Evolutionary conservation across 495 filamentous ascomycete genomes (phyloP), one percentile per base, ranked within the genome.

Genomic region (Penicillium odoratum): DNA sequence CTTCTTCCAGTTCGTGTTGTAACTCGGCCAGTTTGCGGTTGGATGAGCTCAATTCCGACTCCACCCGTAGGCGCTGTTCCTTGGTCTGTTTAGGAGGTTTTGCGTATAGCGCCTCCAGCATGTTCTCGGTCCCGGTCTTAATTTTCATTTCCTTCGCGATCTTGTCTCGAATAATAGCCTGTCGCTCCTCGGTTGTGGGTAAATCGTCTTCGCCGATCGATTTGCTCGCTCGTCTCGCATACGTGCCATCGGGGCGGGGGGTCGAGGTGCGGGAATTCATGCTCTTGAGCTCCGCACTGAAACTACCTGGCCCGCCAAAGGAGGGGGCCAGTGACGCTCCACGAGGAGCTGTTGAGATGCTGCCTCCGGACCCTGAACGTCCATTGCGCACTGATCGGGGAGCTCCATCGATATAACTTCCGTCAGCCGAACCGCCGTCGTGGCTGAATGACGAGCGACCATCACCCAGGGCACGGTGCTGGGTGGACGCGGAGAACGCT

Each of bases 21-120:
- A 98, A 72, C 67, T 95, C 86, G 53, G 86, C 89, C 60, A 98
- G 89, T 69, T 93, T 92, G 63, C 84, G 81, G 67, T 96, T 98
- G n/a, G 92, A 93, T 26, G 89, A 85, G 69, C 85, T 93, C 54
- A 98, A 81, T 75, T 98, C 93, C 51, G 87, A 87, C 74, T 98
- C 95, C 7, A 97, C 93, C 65, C 85, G 81, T 51, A 85, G 78
- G 53, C 92, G 84, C 70, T 97, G 95, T 48, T 97, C 92, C 65
- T 92, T 96, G 21, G 90, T 89, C 67, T 98, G 92, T 70, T 98
- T 98, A 11, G 89, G 86, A 67, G 94, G 97, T 73, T 98, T 98
- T n/a, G 85, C 78, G 65, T 95, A 89, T 57, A 98, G 70, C 16
- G 93, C 94, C 75, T 97, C 94, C 51, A 98, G 74, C 82, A 98